Conservation (phyloP, 2,329 filamentous ascomycete species). For the Periconia sp. region DNA sequence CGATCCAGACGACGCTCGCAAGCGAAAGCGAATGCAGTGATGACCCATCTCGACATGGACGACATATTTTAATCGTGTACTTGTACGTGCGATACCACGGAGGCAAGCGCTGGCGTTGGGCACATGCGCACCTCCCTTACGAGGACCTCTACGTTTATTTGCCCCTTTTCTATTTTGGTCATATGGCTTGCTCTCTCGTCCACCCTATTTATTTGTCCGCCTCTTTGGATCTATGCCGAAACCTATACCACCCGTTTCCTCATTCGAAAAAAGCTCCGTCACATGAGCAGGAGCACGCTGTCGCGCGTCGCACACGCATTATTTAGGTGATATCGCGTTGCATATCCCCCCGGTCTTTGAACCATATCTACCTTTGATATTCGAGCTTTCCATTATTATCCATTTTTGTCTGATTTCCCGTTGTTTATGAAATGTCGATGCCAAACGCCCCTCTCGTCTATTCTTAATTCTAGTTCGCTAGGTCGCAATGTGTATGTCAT, state of each 20-base stretch:
- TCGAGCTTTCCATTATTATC: background rate
- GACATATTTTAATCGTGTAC: conserved; percentile 16
- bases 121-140: conserved; percentile 1
- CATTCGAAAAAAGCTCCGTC: conserved; percentile 8
- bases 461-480: background rate
- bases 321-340: conserved; percentile 4
- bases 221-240: conserved; percentile 1
- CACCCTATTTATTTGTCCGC: conserved; percentile 2
- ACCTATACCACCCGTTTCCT: background rate
- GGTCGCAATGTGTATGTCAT: no score
- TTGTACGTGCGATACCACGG: conserved; percentile 18
- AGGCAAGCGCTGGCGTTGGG: background rate
- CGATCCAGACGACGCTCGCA: conserved; percentile 65
- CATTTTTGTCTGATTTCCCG: conserved; percentile 1
- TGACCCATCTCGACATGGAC: conserved; percentile 5
- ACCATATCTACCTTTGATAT: conserved; percentile 6
- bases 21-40: conserved; percentile 59
- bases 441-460: background rate
- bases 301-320: conserved; percentile 8
- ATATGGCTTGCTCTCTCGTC: background rate
- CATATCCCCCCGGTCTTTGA: conserved; percentile 4
- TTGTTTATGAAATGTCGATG: conserved; percentile 2
- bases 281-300: conserved; percentile 4
- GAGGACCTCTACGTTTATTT: conserved; percentile 5
- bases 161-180: conserved; percentile 2